Evolutionary conservation across 2,329 filamentous ascomycete species (phyloP).

Genomic region (Pseudogymnoascus sp.): DNA sequence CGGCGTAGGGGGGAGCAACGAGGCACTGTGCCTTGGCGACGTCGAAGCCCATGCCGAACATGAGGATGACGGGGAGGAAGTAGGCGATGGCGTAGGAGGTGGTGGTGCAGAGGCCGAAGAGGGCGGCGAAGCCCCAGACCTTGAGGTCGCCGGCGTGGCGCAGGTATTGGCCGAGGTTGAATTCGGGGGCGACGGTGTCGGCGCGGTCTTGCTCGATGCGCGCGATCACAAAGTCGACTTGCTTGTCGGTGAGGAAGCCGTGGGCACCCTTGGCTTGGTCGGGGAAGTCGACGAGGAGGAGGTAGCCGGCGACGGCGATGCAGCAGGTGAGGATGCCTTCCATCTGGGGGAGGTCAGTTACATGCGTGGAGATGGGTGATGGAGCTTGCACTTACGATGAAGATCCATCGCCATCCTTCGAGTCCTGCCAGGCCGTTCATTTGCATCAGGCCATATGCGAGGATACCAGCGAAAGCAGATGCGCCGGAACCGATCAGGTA

Average conservation of each 20-base stretch:
- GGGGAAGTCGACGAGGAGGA: conserved; percentile 55
- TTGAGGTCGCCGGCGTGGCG: conserved; percentile 43
- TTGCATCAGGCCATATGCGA: conserved; percentile 57
- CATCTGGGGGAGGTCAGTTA: conserved; percentile 49
- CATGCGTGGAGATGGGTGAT: conserved; percentile 52
- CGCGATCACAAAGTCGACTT: conserved; percentile 43
- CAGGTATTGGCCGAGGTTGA: conserved; percentile 41
- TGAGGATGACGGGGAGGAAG: conserved; percentile 68
- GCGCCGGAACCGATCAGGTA: conserved; percentile 63
- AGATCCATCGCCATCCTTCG: conserved; percentile 59
- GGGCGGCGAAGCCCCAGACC: conserved; percentile 53
- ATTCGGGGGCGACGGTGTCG: conserved; percentile 39
- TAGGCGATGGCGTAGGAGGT: conserved; percentile 68
- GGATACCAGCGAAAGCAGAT: conserved; percentile 58
- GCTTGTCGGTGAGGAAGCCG: conserved; percentile 42
- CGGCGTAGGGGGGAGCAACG: conserved; percentile 41
- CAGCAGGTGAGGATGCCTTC: conserved; percentile 42
- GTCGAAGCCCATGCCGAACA: conserved; percentile 43
- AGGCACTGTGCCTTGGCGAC: conserved; percentile 45
- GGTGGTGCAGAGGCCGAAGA: conserved; percentile 61
- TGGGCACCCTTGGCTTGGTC: conserved; percentile 41
- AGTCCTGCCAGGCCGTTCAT: conserved; percentile 28
- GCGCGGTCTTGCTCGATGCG: conserved; percentile 50
- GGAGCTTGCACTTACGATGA: conserved; percentile 30
- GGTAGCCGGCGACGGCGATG: conserved; percentile 43